Evolutionary conservation across 2,329 filamentous ascomycete genomes (phyloP).

Genomic region (Penicillium sp.): DNA sequence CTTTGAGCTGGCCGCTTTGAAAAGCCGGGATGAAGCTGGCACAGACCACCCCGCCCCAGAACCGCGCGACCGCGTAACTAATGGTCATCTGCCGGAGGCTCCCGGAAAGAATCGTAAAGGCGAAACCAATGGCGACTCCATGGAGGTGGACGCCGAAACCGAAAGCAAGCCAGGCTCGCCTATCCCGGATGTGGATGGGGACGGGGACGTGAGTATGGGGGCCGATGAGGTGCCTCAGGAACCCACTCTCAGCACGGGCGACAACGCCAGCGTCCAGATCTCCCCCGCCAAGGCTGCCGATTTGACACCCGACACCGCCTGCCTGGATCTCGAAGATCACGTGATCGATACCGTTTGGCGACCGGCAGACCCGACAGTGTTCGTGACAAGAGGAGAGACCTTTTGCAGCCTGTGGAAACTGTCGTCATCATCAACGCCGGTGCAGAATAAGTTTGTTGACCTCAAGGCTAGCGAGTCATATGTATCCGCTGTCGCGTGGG

Average conservation of each 20-base stretch:
- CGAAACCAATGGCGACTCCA: constrained; percentile 36
- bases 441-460: constrained; percentile 39
- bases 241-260: constrained; percentile 45
- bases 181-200: constrained; percentile 38
- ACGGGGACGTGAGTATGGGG: constrained; percentile 47
- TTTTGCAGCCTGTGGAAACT: constrained; percentile 50
- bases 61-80: constrained; percentile 36
- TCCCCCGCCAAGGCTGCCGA: constrained; percentile 50
- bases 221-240: constrained; percentile 28
- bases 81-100: constrained; percentile 38
- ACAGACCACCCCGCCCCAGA: constrained; percentile 35
- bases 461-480: constrained; percentile 33
- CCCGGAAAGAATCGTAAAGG: constrained; percentile 38
- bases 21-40: constrained; percentile 32
- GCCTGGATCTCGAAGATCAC: constrained; percentile 43
- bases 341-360: constrained; percentile 47
- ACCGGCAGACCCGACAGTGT: constrained; percentile 43
- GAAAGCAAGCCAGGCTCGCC: constrained; percentile 25
- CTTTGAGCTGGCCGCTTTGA: constrained; percentile 32
- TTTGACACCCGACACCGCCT: constrained; percentile 45
- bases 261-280: constrained; percentile 50
- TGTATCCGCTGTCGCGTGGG: constrained; percentile 50
- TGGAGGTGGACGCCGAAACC: constrained; percentile 42
- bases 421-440: constrained; percentile 28
- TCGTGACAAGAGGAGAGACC: constrained; percentile 45